Evolutionary conservation across 2,329 filamentous ascomycete genomes (phyloP).

Genomic region (Colletotrichum phormii): DNA sequence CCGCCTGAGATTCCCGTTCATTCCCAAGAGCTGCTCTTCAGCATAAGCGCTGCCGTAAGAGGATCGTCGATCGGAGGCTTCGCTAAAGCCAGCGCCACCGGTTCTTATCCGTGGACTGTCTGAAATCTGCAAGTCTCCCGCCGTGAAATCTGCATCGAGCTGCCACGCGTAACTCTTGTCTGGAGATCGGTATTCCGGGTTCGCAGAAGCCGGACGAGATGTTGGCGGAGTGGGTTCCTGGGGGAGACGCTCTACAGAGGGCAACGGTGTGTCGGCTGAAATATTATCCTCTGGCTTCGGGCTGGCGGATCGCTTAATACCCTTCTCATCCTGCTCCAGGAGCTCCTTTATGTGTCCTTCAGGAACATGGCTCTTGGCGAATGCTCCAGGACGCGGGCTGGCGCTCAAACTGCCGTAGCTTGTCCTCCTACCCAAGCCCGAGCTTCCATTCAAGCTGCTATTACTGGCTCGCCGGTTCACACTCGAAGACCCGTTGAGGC

Average conservation of each 20-base stretch:
- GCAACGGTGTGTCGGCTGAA: constrained; percentile 45
- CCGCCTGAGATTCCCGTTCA: constrained; percentile 28
- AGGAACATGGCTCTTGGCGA: constrained; percentile 37
- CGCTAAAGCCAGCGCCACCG: constrained; percentile 48
- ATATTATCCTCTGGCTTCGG: constrained; percentile 6
- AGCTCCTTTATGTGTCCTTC: constrained; percentile 39
- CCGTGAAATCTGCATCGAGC: constrained; percentile 69
- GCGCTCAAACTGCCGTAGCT: constrained; percentile 39
- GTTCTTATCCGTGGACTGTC: constrained; percentile 65
- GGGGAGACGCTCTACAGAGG: constrained; percentile 46
- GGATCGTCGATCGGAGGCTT: constrained; percentile 39
- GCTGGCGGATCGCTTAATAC: constrained; percentile 18
- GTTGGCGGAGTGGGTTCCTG: constrained; percentile 36
- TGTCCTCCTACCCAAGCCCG: constrained; percentile 20
- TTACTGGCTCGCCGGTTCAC: constrained; percentile 32
- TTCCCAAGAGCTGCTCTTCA: constrained; percentile 19
- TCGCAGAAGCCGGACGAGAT: constrained; percentile 39
- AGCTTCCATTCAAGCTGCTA: constrained; percentile 37
- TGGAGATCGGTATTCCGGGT: constrained; percentile 50
- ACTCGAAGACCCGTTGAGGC: constrained; percentile 40
- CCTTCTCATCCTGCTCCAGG: constrained; percentile 37
- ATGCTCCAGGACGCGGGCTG: constrained; percentile 30
- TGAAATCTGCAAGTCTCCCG: constrained; percentile 65
- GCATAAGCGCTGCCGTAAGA: constrained; percentile 41
- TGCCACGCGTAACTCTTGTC: constrained; percentile 68